Base-by-base conservation (phyloP, 83 land plant genomes). In the Diphasiastrum complanatum region DNA sequence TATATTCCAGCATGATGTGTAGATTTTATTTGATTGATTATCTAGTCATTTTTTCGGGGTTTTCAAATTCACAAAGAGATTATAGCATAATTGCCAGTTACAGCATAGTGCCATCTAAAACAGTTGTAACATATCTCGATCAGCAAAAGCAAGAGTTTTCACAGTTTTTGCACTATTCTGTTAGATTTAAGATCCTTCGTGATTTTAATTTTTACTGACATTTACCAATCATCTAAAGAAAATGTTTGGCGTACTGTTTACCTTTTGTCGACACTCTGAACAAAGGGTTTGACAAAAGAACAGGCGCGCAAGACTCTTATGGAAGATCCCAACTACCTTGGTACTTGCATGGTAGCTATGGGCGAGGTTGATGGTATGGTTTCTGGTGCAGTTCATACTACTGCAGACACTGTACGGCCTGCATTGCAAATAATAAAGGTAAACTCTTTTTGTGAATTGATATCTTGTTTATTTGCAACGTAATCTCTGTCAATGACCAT, bases 291-390 rank as follows among this genome's bases (percentile, higher is more conserved):
- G 12, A 67, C 77, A 33, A 8, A 65, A 23, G 76, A 66, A 40
- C 55, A 72, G 32, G 79, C 76, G 33, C 59, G 20, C 23, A 51
- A 66, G 28, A 56, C 45, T 5, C 33, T 77, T 38, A n/a, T 27
- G 23, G 59, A 52, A 59, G 80, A 77, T 66, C 63, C 59, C 2
- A 77, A 51, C 24, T 71, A 71, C 29, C 67, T 77, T 37, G 80
- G 80, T 10, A 72, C 80, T 12, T 66, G 71, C 36, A 77, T 77
- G 77, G 67, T 77, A 28, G 76, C 72, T 66, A 59, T 52, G 66
- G 80, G 72, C 28, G 80, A 77, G 66, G 76, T 76, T 36, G 76
- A 77, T 56, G 80, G 80, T 3, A 77, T 77, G 80, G 80, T 77
- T 25, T 77, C 76, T 51, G 76, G 76, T 61, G 80, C 76, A 25